Percentiles rank a stretch among this genome's conserved stretches.
Conservation (phyloP, 2,329 filamentous ascomycete genomes). For the Grosmannia huntii region DNA sequence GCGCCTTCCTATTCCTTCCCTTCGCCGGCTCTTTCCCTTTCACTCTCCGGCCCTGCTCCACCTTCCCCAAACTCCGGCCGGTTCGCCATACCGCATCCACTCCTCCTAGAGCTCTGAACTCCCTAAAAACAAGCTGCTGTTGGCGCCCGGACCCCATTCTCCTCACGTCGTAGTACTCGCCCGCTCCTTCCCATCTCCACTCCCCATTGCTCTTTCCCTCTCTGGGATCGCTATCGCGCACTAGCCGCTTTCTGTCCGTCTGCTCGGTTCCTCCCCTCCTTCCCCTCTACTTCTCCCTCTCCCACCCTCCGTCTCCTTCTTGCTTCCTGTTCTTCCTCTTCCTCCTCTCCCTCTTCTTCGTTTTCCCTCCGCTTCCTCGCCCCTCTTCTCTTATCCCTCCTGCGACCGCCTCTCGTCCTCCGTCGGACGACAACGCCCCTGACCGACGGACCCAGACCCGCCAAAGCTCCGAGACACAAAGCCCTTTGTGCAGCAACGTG, state of each 20-base stretch:
- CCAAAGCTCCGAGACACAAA: constrained; percentile 4
- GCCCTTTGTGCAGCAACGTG: background rate
- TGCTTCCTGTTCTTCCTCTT: background rate
- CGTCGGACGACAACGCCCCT: background rate
- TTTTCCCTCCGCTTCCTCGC: background rate
- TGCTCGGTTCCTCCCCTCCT: background rate
- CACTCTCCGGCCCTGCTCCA: background rate
- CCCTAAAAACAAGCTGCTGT: too few species aligned
- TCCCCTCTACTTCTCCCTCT: background rate
- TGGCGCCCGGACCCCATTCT: background rate
- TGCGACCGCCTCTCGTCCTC: background rate
- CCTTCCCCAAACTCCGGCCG: background rate
- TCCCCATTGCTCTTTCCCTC: background rate
- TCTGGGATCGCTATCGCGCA: background rate
- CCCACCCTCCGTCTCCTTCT: background rate
- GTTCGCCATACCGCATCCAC: background rate
- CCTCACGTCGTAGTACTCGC: background rate
- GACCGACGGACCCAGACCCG: background rate
- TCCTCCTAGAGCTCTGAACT: background rate
- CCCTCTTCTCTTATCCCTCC: background rate
- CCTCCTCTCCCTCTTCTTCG: background rate
- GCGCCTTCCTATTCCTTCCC: background rate
- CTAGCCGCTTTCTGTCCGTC: background rate
- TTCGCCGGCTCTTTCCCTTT: background rate
- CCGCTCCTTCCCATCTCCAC: background rate